phyloP scores from a whole-genome alignment of 2,329 filamentous ascomycete species.

The Paecilomyces fulvus region DNA sequence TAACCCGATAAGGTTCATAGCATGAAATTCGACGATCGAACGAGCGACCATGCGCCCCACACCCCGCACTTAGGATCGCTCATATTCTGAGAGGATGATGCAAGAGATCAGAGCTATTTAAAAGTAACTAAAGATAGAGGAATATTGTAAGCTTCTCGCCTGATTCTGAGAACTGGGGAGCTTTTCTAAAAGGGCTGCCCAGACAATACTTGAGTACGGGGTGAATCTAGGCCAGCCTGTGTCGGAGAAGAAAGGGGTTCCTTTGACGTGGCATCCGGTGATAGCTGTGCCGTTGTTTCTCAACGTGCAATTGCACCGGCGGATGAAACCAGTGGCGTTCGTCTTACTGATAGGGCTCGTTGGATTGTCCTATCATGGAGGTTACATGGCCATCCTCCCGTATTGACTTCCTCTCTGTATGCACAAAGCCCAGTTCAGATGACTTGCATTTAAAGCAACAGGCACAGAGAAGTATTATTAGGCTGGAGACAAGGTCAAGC shows the following conservation, averaged over 20 bases:
- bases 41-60: conserved; percentile 1
- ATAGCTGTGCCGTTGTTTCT: neutral
- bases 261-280: neutral
- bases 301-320: neutral
- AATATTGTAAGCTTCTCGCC: neutral
- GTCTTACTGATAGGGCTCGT: neutral
- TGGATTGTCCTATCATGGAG: neutral
- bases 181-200: neutral
- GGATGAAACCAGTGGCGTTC: neutral
- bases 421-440: neutral
- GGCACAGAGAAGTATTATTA: neutral
- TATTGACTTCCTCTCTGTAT: neutral
- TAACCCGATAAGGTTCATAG: neutral
- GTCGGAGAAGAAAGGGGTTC: neutral
- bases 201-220: neutral
- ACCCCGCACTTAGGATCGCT: conserved; percentile 3
- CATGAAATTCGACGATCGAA: neutral
- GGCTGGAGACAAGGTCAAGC: neutral
- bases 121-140: neutral
- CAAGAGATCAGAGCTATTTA: neutral
- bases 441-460: neutral
- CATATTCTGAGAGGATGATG: neutral
- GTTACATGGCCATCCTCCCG: neutral
- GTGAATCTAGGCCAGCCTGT: neutral
- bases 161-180: neutral